phyloP scores from a whole-genome alignment of 1,139 yeast species.

The Yamadazyma sp. region DNA sequence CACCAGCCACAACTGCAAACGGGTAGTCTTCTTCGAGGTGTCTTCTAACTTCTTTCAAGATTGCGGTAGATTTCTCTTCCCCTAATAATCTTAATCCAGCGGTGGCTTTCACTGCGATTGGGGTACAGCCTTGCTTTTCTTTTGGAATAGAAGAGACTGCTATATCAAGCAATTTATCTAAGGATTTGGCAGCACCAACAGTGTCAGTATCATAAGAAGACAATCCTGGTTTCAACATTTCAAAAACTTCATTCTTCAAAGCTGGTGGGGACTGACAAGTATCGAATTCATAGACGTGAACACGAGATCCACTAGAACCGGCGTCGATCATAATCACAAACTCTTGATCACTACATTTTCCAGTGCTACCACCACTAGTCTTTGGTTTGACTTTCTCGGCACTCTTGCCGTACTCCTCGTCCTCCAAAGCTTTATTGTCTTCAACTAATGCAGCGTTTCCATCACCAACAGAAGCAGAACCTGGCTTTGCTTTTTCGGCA shows the following conservation, averaged over 20 bases:
- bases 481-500: conserved; percentile 13
- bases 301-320: conserved; percentile 95
- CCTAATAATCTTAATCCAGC: conserved; percentile 94
- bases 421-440: conserved; percentile 2
- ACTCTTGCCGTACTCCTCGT: background rate
- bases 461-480: conserved; percentile 7
- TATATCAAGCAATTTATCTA: conserved; percentile 72
- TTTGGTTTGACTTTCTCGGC: background rate
- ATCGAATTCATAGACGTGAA: conserved; percentile 89
- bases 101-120: conserved; percentile 95
- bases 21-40: conserved; percentile 82
- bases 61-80: conserved; percentile 63
- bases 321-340: conserved; percentile 92
- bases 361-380: background rate
- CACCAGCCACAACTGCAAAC: conserved; percentile 82
- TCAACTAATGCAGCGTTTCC: conserved; percentile 3
- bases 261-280: conserved; percentile 81
- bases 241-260: conserved; percentile 74
- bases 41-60: conserved; percentile 69
- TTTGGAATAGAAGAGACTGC: conserved; percentile 80
- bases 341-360: conserved; percentile 30
- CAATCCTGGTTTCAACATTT: conserved; percentile 91
- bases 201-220: conserved; percentile 82
- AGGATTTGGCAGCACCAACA: conserved; percentile 79
- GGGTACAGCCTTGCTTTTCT: conserved; percentile 74